Evolutionary conservation across 768 basidiomycete genomes (phyloP).

Genomic region (Galerina sulciceps): DNA sequence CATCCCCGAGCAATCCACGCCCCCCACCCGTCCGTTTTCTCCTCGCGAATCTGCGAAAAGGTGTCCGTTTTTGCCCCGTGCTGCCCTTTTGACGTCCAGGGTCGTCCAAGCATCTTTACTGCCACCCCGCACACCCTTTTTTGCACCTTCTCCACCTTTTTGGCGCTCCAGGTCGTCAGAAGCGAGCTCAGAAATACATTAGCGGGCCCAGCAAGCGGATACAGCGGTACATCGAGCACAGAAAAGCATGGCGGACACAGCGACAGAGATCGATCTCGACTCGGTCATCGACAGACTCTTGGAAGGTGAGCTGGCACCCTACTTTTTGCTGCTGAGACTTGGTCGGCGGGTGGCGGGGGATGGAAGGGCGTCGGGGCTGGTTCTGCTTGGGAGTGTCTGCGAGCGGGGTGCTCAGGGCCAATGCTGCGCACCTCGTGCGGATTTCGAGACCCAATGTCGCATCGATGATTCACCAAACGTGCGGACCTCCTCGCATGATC

Average conservation of each 20-base stretch:
- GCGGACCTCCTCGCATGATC: background rate
- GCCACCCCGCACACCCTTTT: slow-evolving; percentile 17
- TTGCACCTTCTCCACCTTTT: slow-evolving; percentile 16
- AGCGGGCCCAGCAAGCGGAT: slow-evolving; percentile 10
- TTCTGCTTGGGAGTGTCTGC: background rate
- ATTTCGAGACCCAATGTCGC: slow-evolving; percentile 17
- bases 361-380: background rate
- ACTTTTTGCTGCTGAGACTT: background rate
- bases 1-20: slow-evolving; percentile 22
- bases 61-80: slow-evolving; percentile 3
- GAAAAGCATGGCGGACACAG: slow-evolving; percentile 70
- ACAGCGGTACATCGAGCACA: slow-evolving; percentile 3
- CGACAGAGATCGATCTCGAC: slow-evolving; percentile 97
- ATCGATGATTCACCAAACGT: slow-evolving; percentile 22
- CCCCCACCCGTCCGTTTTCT: slow-evolving; percentile 13
- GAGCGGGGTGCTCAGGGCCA: background rate
- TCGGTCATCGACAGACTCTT: slow-evolving; percentile 98
- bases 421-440: slow-evolving; percentile 1
- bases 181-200: slow-evolving; percentile 1
- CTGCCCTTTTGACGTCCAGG: slow-evolving; percentile 2
- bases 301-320: slow-evolving; percentile 70
- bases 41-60: slow-evolving; percentile 10
- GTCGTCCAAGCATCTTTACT: slow-evolving; percentile 17
- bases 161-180: slow-evolving; percentile 15
- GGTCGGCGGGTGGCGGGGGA: background rate